A percentile compares a stretch with the other conserved stretches of the same genome.
Conservation (phyloP, 257 asterid genomes). For the Jaltomata sinuosa region DNA sequence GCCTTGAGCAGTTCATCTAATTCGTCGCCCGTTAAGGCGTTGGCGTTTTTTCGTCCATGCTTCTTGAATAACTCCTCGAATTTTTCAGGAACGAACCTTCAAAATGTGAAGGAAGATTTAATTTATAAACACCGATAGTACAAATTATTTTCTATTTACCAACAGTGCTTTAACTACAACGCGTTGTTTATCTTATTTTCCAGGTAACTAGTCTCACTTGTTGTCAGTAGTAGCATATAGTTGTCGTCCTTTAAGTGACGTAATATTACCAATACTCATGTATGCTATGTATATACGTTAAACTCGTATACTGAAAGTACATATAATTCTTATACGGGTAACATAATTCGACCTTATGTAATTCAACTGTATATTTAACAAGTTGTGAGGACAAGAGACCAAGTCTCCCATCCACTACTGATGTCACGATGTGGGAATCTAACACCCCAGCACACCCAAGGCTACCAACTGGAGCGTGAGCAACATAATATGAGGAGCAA, state of each 20-base stretch:
- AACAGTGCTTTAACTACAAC: background rate
- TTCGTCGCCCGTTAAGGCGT: background rate
- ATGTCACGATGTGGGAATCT: background rate
- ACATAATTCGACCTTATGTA: too few species aligned
- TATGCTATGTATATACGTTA: background rate
- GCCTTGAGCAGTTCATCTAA: background rate
- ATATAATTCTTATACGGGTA: too few species aligned
- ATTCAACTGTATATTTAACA: too few species aligned
- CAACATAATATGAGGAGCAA: background rate
- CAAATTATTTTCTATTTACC: background rate
- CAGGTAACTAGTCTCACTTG: background rate
- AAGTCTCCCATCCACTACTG: background rate
- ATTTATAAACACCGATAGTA: background rate
- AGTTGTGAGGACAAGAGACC: too few species aligned
- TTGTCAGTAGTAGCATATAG: background rate
- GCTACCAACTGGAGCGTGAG: background rate
- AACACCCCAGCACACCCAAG: background rate
- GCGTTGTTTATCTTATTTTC: background rate
- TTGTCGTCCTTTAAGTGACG: background rate
- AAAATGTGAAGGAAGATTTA: background rate
- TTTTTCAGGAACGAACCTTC: constrained; percentile 12
- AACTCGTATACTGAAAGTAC: background rate
- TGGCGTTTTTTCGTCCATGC: constrained; percentile 31
- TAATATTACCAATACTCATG: background rate
- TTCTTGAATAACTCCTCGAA: constrained; percentile 49